Evolutionary conservation across 2,329 filamentous ascomycete species (phyloP).

Genomic region (Thielaviopsis musarum): DNA sequence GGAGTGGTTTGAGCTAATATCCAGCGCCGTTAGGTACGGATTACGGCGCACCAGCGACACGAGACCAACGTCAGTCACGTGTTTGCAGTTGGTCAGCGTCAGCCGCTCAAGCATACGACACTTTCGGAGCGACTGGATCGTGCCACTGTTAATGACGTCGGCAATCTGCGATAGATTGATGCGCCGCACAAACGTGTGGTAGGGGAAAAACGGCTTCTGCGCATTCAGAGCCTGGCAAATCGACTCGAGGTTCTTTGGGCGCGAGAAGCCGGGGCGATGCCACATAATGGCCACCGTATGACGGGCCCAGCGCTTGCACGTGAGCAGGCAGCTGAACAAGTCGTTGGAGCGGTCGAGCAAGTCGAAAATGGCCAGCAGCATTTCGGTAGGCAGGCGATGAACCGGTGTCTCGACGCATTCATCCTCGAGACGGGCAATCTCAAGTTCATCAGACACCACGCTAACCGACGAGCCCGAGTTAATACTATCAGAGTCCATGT

Average conservation of each 20-base stretch:
- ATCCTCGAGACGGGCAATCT: slow-evolving; percentile 53
- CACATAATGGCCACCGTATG: slow-evolving; percentile 88
- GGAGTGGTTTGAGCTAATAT: slow-evolving; percentile 71
- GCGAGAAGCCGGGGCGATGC: slow-evolving; percentile 84
- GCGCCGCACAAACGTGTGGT: slow-evolving; percentile 78
- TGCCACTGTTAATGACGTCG: slow-evolving; percentile 69
- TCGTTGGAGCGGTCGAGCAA: slow-evolving; percentile 64
- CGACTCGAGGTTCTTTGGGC: slow-evolving; percentile 61
- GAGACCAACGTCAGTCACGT: slow-evolving; percentile 70
- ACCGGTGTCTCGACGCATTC: slow-evolving; percentile 60
- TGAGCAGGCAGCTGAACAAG: slow-evolving; percentile 74
- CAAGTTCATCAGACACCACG: slow-evolving; percentile 51
- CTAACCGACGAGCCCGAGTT: slow-evolving; percentile 88
- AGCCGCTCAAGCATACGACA: slow-evolving; percentile 88
- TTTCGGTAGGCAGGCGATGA: slow-evolving; percentile 75
- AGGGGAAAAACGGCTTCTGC: slow-evolving; percentile 66
- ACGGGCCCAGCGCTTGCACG: slow-evolving; percentile 84
- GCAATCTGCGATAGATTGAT: slow-evolving; percentile 74
- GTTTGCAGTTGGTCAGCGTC: slow-evolving; percentile 77
- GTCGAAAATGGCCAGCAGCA: slow-evolving; percentile 82
- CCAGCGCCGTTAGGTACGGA: slow-evolving; percentile 66
- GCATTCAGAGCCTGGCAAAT: slow-evolving; percentile 66
- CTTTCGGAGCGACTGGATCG: slow-evolving; percentile 59
- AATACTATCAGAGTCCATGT: slow-evolving; percentile 78
- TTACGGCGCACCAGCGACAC: slow-evolving; percentile 66